A percentile compares a stretch with the other conserved stretches of the same genome.
Conservation (phyloP, 768 basidiomycete genomes). For the Xerocomus potaroensis region DNA sequence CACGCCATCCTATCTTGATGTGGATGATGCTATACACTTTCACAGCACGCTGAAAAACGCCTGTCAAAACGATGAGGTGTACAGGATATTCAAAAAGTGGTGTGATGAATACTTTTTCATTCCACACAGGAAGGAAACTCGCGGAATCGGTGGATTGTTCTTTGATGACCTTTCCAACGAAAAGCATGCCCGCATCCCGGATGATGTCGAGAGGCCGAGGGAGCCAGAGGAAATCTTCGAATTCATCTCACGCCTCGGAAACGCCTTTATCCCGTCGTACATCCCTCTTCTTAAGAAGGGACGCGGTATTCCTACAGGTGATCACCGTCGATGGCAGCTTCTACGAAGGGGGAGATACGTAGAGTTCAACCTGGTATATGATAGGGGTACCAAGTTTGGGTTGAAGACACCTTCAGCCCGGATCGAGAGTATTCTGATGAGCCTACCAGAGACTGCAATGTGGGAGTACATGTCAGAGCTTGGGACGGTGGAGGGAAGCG, state of each 20-base stretch:
- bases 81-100: conserved; percentile 86
- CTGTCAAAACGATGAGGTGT: conserved; percentile 70
- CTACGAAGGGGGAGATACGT: conserved; percentile 89
- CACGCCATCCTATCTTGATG: conserved; percentile 89
- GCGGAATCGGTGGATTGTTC: conserved; percentile 94
- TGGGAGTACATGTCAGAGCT: conserved; percentile 89
- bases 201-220: conserved; percentile 45
- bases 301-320: conserved; percentile 54
- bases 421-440: conserved; percentile 90
- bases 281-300: conserved; percentile 75
- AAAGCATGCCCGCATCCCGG: conserved; percentile 56
- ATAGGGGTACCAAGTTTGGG: conserved; percentile 86
- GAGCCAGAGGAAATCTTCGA: conserved; percentile 69
- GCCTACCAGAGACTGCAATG: conserved; percentile 77
- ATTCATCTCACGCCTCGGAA: conserved; percentile 66
- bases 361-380: conserved; percentile 88
- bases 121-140: conserved; percentile 77
- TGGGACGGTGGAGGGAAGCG: conserved; percentile 55
- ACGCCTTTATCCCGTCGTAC: conserved; percentile 87
- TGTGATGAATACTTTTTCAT: conserved; percentile 98
- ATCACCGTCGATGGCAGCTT: conserved; percentile 88
- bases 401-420: conserved; percentile 79
- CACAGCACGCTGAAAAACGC: conserved; percentile 72
- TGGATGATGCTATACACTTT: conserved; percentile 84
- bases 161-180: conserved; percentile 86